Conservation (phyloP, 2,329 filamentous ascomycete genomes). For the Rhynchosporium graminicola region DNA sequence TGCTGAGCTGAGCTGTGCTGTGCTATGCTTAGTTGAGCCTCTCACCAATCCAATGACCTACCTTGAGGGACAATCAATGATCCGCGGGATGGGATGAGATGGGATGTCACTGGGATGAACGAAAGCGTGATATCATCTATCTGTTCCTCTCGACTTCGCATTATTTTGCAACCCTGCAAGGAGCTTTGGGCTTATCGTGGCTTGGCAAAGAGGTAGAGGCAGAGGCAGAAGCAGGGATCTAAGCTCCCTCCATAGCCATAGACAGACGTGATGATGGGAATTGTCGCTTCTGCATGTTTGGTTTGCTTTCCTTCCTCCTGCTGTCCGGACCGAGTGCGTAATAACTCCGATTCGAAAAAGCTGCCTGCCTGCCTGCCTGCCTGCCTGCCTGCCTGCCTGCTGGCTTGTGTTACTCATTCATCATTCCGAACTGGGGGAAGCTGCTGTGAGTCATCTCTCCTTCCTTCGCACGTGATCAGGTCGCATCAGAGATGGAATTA, state of each 20-base stretch:
- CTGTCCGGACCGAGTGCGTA: neutral
- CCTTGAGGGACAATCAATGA: neutral
- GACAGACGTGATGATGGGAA: neutral
- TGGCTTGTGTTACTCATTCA: too few species aligned
- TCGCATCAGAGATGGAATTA: too few species aligned
- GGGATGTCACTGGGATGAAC: neutral
- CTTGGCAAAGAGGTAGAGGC: too few species aligned
- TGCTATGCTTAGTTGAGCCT: neutral
- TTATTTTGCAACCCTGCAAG: neutral
- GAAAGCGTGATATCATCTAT: neutral
- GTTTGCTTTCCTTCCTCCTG: neutral
- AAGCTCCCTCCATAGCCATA: too few species aligned
- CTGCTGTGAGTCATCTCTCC: too few species aligned
- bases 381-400: too few species aligned
- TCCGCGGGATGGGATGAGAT: too few species aligned
- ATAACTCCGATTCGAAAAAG: neutral
- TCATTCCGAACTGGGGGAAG: too few species aligned
- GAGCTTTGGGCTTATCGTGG: neutral
- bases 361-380: too few species aligned
- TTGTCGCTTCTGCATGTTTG: slow-evolving; percentile 1
- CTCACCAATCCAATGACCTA: neutral
- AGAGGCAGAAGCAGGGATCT: too few species aligned
- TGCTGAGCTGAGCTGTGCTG: too few species aligned
- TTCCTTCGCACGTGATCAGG: too few species aligned
- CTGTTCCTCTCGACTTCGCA: neutral